These are phyloP conservation scores for Candolleomyces efflorescens DNA, from an alignment of 768 basidiomycete species.

Conservation along the genomic window DNA sequence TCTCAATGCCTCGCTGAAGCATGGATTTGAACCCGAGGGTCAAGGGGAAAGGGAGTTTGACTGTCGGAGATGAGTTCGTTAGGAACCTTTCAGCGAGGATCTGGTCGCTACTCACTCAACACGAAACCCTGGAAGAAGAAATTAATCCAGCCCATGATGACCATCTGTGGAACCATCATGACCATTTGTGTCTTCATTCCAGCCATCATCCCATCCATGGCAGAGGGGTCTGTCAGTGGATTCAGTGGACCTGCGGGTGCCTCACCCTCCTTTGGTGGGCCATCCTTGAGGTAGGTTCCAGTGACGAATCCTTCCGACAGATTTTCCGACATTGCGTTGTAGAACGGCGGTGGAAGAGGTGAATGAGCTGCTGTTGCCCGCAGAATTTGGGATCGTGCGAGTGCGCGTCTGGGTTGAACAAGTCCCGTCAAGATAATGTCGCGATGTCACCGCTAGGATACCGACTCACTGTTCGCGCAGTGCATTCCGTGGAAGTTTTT, in stretches of 20 bases:
- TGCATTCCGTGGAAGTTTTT: conserved; percentile 70
- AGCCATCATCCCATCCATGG: conserved; percentile 98
- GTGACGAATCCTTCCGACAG: conserved; percentile 66
- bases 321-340: conserved; percentile 69
- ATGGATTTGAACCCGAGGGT: conserved; percentile 97
- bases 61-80: conserved; percentile 34
- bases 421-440: conserved; percentile 5
- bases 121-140: conserved; percentile 99
- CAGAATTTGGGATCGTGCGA: conserved; percentile 80
- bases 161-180: conserved; percentile 98
- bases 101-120: conserved; percentile 63
- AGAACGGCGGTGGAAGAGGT: conserved; percentile 70
- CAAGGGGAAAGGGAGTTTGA: conserved; percentile 94
- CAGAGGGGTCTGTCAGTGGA: conserved; percentile 82
- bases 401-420: conserved; percentile 50
- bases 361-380: conserved; percentile 78
- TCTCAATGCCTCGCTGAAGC: conserved; percentile 94
- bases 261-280: conserved; percentile 59
- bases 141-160: conserved; percentile 99
- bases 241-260: conserved; percentile 61
- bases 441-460: conserved; percentile 3
- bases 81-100: background rate
- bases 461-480: conserved; percentile 87
- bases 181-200: conserved; percentile 99
- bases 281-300: conserved; percentile 86